phyloP scores from a whole-genome alignment of 257 asterid genomes.

The Salvia splendens region DNA sequence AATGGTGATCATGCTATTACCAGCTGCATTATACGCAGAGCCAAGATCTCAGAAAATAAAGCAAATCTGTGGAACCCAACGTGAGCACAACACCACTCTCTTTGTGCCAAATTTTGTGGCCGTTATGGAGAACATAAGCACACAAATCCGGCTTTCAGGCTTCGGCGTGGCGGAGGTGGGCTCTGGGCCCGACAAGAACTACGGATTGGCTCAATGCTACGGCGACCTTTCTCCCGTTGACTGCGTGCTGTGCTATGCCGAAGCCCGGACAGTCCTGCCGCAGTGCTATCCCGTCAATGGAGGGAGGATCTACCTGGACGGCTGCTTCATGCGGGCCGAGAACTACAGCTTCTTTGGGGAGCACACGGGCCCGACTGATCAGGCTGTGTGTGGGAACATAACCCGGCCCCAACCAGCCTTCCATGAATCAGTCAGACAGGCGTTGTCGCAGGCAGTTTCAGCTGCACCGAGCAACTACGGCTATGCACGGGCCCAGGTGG shows the following conservation, averaged over 20 bases:
- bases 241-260: conserved; percentile 72
- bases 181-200: conserved; percentile 55
- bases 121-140: conserved; percentile 69
- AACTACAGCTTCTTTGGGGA: conserved; percentile 65
- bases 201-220: conserved; percentile 75
- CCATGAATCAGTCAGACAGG: conserved; percentile 39
- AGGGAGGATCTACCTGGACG: conserved; percentile 72
- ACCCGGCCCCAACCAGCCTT: conserved; percentile 43
- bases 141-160: conserved; percentile 57
- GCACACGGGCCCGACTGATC: conserved; percentile 50
- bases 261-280: conserved; percentile 72
- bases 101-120: conserved; percentile 63
- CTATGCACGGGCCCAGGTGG: conserved; percentile 44
- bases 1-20: conserved; percentile 41
- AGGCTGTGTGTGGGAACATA: conserved; percentile 50
- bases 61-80: conserved; percentile 50
- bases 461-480: conserved; percentile 49
- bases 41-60: conserved; percentile 61
- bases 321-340: conserved; percentile 82
- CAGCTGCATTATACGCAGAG: conserved; percentile 44
- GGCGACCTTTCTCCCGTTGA: conserved; percentile 79
- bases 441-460: conserved; percentile 45
- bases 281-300: conserved; percentile 71
- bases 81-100: conserved; percentile 50
- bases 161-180: conserved; percentile 55